Base-by-base conservation (phyloP, 805 yeast species). In the Huiozyma sinensis region DNA sequence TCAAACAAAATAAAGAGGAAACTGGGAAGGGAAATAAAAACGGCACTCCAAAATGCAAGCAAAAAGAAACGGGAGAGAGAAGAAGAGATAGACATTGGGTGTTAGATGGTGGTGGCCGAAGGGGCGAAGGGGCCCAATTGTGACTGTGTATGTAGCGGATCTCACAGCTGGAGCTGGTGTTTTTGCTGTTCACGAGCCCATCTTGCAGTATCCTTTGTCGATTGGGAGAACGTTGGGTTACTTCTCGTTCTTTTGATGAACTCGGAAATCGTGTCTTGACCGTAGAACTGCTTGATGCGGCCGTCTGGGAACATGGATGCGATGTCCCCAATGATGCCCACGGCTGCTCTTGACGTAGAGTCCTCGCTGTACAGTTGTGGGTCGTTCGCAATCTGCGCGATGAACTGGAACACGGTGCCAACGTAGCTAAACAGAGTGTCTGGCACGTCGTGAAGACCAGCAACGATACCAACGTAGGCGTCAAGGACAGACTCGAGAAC, bases 391-490 rank as follows among this genome's bases (percentile, higher is more conserved):
- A 86, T 70, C 36, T 67, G 61, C 50, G 76, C 68, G 54, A 92
- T 64, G 57, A 89, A 83, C 45, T 70, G 75, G 65, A 88, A 81
- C 39, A 90, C 79, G 39, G 80, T 75, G 33, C 76, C 75, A 41
- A 83, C 75, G 61, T 75, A 85, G 38, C 81, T 82, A 50, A 62
- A 71, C 39, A 92, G 63, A 34, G 77, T 73, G 35, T 76, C 75
- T 12, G 95, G 87, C 13, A 70, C 65, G 44, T 75, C 81, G 47
- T 77, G 79, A 55, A 86, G 65, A n/a, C 97, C 97, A 41, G 94
- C 88, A 46, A 90, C 87, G 41, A 92, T 81, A 49, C 98, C 98
- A 33, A 89, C 95, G 60, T 87, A 92, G 34, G 96, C 88, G 63
- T 92, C 97, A 53, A 92, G 71, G n/a, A 89, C 90, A 5, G 97